phyloP scores from a whole-genome alignment of 257 asterid species.

The Solanum lignicaule region DNA sequence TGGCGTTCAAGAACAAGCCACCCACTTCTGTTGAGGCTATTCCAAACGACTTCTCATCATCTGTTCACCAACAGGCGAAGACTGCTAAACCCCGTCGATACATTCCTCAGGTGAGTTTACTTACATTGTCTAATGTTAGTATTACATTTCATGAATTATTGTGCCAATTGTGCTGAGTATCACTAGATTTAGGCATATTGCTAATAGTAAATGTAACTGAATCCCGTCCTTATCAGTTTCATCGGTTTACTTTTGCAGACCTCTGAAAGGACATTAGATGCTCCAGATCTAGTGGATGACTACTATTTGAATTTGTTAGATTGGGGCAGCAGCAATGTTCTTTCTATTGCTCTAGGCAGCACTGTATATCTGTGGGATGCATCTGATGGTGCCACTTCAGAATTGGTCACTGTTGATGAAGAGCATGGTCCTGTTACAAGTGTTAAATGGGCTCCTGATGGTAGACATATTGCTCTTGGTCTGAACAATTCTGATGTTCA shows the following conservation, averaged over 20 bases:
- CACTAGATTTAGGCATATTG: neutral
- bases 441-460: constrained; percentile 53
- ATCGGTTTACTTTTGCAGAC: constrained; percentile 1
- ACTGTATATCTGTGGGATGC: constrained; percentile 36
- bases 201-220: neutral
- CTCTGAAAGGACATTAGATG: constrained; percentile 12
- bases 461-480: constrained; percentile 40
- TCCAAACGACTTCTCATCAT: constrained; percentile 24
- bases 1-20: constrained; percentile 69
- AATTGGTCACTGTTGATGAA: constrained; percentile 28
- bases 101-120: constrained; percentile 58
- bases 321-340: constrained; percentile 18
- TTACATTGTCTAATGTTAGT: neutral
- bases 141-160: neutral
- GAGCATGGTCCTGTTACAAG: constrained; percentile 40
- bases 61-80: constrained; percentile 37
- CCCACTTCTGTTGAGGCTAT: constrained; percentile 38
- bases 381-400: constrained; percentile 30
- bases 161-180: neutral
- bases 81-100: constrained; percentile 49
- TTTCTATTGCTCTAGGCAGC: constrained; percentile 9
- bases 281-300: constrained; percentile 13
- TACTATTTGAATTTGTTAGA: constrained; percentile 11
- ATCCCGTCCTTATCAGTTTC: neutral
- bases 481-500: constrained; percentile 45